phyloP scores from a whole-genome alignment of 192 early-diverging fungal genomes.

The Backusella parvicylindrica region DNA sequence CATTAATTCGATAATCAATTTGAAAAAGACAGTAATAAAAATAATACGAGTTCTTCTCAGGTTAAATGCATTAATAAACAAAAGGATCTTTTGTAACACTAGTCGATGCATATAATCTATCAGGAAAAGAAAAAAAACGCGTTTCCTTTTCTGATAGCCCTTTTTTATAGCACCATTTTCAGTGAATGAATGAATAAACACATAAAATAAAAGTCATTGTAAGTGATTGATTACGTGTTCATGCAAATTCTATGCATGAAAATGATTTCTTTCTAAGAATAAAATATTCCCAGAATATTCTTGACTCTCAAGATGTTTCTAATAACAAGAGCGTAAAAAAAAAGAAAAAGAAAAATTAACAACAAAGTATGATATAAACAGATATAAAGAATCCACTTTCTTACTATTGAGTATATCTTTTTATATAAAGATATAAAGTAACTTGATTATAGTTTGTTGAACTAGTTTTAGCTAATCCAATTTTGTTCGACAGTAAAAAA shows the following conservation, averaged over 20 bases:
- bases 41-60: too few species aligned
- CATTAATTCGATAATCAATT: too few species aligned
- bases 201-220: not conserved
- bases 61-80: not conserved
- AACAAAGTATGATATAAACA: not conserved
- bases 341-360: not conserved
- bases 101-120: not conserved
- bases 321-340: not conserved
- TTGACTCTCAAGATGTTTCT: not conserved
- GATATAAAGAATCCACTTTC: not conserved
- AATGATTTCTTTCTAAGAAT: not conserved
- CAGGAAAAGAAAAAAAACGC: not conserved
- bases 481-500: not conserved
- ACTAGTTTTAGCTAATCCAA: not conserved
- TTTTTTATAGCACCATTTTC: not conserved
- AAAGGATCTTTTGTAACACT: not conserved
- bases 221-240: not conserved
- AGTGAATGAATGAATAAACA: not conserved
- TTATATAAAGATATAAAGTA: not conserved
- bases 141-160: not conserved
- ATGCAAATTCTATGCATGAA: not conserved
- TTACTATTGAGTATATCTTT: not conserved
- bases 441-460: not conserved
- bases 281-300: not conserved
- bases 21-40: too few species aligned